These are phyloP conservation scores for Aegilops bicornis DNA, from an alignment of 176 grass and related monocot species.

Conservation along the genomic window DNA sequence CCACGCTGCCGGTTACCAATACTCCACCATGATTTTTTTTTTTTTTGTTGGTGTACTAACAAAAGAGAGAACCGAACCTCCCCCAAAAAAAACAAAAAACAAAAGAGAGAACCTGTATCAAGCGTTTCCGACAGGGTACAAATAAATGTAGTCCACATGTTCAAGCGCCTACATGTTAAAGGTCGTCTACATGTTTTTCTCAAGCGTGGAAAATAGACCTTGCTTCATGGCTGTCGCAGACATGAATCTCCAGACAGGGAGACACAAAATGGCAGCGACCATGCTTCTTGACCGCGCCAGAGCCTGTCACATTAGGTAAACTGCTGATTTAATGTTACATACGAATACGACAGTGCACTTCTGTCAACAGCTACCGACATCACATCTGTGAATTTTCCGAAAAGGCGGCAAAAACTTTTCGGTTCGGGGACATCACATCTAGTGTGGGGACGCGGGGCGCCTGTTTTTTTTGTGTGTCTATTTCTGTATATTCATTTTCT, in stretches of 20 bases:
- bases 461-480: too few species aligned
- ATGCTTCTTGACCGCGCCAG: background rate
- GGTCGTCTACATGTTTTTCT: background rate
- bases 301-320: background rate
- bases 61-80: too few species aligned
- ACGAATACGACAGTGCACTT: background rate
- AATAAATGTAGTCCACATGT: background rate
- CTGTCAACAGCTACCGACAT: background rate
- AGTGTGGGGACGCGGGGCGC: too few species aligned
- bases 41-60: too few species aligned
- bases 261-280: background rate
- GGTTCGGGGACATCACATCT: too few species aligned
- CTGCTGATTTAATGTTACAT: background rate
- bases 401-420: too few species aligned
- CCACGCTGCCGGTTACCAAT: too few species aligned
- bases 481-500: too few species aligned
- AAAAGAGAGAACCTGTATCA: too few species aligned
- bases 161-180: background rate
- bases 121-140: too few species aligned
- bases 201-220: background rate
- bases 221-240: background rate
- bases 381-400: background rate
- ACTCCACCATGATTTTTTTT: too few species aligned
- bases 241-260: background rate
- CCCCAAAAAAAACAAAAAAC: too few species aligned